Evolutionary conservation across 2,329 filamentous ascomycete genomes (phyloP).

Genomic region (Xylaria multiplex): DNA sequence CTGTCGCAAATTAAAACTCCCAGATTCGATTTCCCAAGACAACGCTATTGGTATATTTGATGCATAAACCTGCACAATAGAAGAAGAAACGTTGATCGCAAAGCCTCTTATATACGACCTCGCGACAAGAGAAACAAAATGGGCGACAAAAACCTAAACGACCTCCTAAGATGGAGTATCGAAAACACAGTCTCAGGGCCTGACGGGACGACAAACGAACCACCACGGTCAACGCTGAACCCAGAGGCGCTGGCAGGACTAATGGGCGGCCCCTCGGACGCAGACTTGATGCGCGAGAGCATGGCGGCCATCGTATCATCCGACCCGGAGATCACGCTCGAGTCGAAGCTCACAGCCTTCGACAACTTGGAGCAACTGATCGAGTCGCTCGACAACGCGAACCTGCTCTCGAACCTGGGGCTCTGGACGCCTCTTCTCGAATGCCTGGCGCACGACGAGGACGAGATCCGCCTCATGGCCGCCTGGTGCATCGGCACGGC

Average conservation of each 20-base stretch:
- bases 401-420: slow-evolving; percentile 82
- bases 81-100: background rate
- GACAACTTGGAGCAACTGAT: slow-evolving; percentile 96
- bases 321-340: slow-evolving; percentile 71
- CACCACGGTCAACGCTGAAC: slow-evolving; percentile 60
- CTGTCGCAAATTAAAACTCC: background rate
- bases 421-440: slow-evolving; percentile 85
- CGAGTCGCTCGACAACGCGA: slow-evolving; percentile 94
- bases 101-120: background rate
- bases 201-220: slow-evolving; percentile 47
- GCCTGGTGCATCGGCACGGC: slow-evolving; percentile 96
- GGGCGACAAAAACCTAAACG: slow-evolving; percentile 73
- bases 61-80: background rate
- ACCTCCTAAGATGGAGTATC: slow-evolving; percentile 81
- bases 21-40: background rate
- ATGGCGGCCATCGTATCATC: slow-evolving; percentile 78
- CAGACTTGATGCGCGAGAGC: slow-evolving; percentile 87
- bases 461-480: slow-evolving; percentile 81
- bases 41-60: background rate
- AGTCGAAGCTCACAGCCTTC: slow-evolving; percentile 84
- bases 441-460: slow-evolving; percentile 73
- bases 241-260: slow-evolving; percentile 77
- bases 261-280: slow-evolving; percentile 86
- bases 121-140: slow-evolving; percentile 30
- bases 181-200: slow-evolving; percentile 55